Evolutionary conservation across 805 yeast species (phyloP).

Genomic region (Kurtzmaniella cleridarum): DNA sequence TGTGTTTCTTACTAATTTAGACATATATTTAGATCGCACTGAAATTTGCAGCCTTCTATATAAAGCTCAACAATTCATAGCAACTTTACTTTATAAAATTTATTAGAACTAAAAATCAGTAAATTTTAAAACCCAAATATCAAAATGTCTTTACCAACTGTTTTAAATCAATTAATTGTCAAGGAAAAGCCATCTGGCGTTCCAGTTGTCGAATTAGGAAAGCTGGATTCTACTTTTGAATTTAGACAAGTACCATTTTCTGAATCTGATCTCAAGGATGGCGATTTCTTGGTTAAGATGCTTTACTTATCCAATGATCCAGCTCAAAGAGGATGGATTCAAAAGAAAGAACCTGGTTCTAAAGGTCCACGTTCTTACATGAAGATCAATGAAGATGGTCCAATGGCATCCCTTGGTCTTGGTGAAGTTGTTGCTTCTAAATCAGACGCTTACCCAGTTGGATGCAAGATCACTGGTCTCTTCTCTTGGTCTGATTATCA

Average conservation of each 20-base stretch:
- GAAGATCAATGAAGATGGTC: conserved; percentile 18
- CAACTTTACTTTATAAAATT: too few species aligned
- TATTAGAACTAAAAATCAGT: too few species aligned
- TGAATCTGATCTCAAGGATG: conserved; percentile 13
- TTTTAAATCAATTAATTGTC: background rate
- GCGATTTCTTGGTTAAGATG: conserved; percentile 21
- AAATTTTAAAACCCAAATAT: too few species aligned
- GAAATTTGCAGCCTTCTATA: too few species aligned
- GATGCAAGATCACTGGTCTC: conserved; percentile 18
- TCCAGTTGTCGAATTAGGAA: background rate
- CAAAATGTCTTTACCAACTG: background rate
- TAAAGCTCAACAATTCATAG: too few species aligned
- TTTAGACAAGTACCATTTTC: conserved; percentile 11
- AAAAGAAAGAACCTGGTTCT: conserved; percentile 16
- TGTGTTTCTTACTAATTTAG: too few species aligned
- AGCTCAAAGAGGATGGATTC: conserved; percentile 32
- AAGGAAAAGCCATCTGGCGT: background rate
- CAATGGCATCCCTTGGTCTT: conserved; percentile 17
- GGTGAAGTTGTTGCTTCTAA: conserved; percentile 22
- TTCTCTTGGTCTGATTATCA: conserved; percentile 21
- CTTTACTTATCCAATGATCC: conserved; percentile 32
- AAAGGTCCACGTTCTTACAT: conserved; percentile 15
- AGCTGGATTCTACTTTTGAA: conserved; percentile 27
- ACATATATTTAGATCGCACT: too few species aligned
- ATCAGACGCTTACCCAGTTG: conserved; percentile 15